phyloP scores from a whole-genome alignment of 768 basidiomycete genomes.

The Mycena indigotica region DNA sequence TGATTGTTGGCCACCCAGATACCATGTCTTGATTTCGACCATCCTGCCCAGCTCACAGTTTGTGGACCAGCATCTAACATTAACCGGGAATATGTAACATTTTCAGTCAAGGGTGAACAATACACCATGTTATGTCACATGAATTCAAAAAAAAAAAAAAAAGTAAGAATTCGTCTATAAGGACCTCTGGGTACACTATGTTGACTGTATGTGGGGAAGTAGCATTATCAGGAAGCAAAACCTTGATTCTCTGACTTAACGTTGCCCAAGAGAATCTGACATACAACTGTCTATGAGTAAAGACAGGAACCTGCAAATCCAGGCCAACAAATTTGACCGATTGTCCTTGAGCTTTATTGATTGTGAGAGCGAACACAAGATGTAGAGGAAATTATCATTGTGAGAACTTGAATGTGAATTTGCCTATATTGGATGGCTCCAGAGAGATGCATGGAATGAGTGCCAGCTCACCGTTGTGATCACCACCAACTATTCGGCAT shows the following conservation, averaged over 20 bases:
- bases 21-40: no score
- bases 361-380: constrained; percentile 49
- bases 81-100: no score
- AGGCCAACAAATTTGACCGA: background rate
- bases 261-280: background rate
- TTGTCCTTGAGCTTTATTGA: constrained; percentile 48
- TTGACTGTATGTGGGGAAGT: background rate
- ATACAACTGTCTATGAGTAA: background rate
- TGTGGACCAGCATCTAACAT: no score
- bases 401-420: constrained; percentile 32
- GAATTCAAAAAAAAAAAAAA: background rate
- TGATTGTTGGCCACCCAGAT: no score
- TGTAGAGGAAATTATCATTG: constrained; percentile 45
- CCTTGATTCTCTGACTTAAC: background rate
- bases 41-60: no score
- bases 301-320: background rate
- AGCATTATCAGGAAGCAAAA: background rate
- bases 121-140: background rate
- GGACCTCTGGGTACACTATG: background rate
- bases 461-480: constrained; percentile 35
- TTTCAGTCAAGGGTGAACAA: no score
- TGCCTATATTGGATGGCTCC: constrained; percentile 27
- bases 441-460: constrained; percentile 44
- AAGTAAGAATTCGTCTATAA: background rate
- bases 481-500: constrained; percentile 36